Percentiles rank a stretch among this genome's conserved stretches.
These are phyloP conservation scores for Lolium perenne DNA, from an alignment of 176 grass and related monocot species.

Conservation along the genomic window DNA sequence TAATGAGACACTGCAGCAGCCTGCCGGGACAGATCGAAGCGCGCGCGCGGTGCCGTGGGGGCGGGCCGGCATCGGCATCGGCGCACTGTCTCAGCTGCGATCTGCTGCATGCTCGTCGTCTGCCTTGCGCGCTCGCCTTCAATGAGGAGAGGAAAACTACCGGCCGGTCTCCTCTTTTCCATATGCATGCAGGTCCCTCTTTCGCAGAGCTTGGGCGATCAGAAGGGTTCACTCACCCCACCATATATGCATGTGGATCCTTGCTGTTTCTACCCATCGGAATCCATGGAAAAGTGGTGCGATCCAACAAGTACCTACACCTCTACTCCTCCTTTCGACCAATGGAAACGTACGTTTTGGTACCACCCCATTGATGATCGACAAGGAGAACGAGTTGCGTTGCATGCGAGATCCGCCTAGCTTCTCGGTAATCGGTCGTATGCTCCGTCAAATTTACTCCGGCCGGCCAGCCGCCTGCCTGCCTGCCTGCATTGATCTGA, in stretches of 20 bases:
- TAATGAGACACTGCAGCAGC: neutral
- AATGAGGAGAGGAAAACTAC: neutral
- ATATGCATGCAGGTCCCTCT: neutral
- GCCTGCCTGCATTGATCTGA: no score
- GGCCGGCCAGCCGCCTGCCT: no score
- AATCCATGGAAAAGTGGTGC: slow-evolving; percentile 24
- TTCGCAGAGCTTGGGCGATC: neutral
- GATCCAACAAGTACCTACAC: neutral
- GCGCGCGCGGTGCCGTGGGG: slow-evolving; percentile 11
- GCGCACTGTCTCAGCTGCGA: slow-evolving; percentile 25
- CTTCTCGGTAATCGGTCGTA: no score
- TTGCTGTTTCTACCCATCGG: slow-evolving; percentile 25
- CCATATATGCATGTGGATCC: slow-evolving; percentile 12
- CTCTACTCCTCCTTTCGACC: neutral
- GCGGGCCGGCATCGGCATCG: neutral
- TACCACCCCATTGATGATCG: slow-evolving; percentile 23
- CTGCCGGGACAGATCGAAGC: neutral
- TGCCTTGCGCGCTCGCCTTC: neutral
- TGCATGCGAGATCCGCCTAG: no score
- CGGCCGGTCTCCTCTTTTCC: neutral
- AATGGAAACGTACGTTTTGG: neutral
- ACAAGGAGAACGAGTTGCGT: neutral
- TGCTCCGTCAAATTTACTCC: no score
- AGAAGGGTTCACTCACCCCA: neutral
- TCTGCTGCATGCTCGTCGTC: neutral